These are phyloP conservation scores for Pythium plurisporium DNA, from an alignment of 352 stramenopile species.

Conservation along the genomic window DNA sequence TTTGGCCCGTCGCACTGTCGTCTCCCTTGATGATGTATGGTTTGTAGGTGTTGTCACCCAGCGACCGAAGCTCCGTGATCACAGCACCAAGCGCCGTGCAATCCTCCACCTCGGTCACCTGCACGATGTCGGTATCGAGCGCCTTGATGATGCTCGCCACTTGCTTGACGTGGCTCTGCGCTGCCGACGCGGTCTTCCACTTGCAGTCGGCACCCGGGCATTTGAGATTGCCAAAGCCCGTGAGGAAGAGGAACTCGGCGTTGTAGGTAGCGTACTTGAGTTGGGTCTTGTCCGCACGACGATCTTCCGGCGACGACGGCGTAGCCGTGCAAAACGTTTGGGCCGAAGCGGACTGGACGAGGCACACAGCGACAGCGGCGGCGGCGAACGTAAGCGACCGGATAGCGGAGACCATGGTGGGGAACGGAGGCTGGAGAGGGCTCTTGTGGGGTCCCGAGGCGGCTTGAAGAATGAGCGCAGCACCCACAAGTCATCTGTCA, in stretches of 20 bases:
- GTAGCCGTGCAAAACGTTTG: slow-evolving; percentile 45
- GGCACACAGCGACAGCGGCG: background rate
- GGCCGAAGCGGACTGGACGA: slow-evolving; percentile 23
- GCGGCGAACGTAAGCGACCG: slow-evolving; percentile 20
- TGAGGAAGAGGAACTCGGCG: slow-evolving; percentile 54
- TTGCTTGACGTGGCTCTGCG: slow-evolving; percentile 44
- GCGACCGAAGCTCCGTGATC: slow-evolving; percentile 38
- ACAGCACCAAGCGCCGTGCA: slow-evolving; percentile 47
- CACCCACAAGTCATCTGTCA: no score
- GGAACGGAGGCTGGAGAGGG: slow-evolving; percentile 6
- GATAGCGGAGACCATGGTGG: slow-evolving; percentile 35
- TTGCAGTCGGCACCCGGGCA: slow-evolving; percentile 49
- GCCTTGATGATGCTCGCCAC: slow-evolving; percentile 44
- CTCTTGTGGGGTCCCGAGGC: no score
- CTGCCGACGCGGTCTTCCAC: slow-evolving; percentile 41
- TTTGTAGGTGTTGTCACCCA: slow-evolving; percentile 55
- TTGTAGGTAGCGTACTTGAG: slow-evolving; percentile 71
- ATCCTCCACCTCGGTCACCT: slow-evolving; percentile 62
- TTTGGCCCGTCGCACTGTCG: slow-evolving; percentile 65
- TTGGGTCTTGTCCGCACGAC: slow-evolving; percentile 39
- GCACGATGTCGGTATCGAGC: slow-evolving; percentile 61
- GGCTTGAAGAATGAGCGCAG: slow-evolving; percentile 32
- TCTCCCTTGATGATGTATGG: slow-evolving; percentile 54
- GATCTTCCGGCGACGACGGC: slow-evolving; percentile 34
- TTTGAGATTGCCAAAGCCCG: slow-evolving; percentile 32